Evolutionary conservation across 176 grass and related monocot genomes (phyloP), one percentile per base, ranked within the genome.

Genomic region (Zea luxurians): DNA sequence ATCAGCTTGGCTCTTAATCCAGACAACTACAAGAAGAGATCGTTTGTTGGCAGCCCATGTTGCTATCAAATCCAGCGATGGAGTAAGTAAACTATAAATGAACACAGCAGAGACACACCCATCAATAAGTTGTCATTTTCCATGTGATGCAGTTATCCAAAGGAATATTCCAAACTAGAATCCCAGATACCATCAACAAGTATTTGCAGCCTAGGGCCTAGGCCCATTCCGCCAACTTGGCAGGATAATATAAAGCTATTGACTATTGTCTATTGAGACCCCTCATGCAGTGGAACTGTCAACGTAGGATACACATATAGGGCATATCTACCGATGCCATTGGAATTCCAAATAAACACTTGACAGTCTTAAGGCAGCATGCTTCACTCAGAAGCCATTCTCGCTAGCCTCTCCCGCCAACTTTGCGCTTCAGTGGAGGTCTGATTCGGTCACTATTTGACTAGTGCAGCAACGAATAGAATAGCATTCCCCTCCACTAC

Each of bases 81-180:
- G 38, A 64, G 71, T 74, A 61, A 47, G 11, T 64, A 36, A 46
- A 80, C 48, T 35, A 44, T 59, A 76, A 75, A 75, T 12, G 37
- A 84, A 70, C 38, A 42, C 53, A 45, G 21, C 72, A 79, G 72
- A 80, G 63, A 57, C 16, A 88, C 62, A 69, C 13, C 27, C 70
- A 64, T 84, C 81, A 84, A 70, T 62, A 76, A 48, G 21, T 71
- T 63, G 81, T 83, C 75, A 44, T 84, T 84, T 57, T 84, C 76
- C 81, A 75, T 55, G 70, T 80, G 86, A 75, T 80, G 13, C 88
- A 68, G 75, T 78, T 81, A 88, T 83, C 64, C 76, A 84, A 41
- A 81, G 64, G 88, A 93, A 89, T 91, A 91, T 91, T 88, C 89
- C 88, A 67, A 79, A 81, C 64, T 64, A 83, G 60, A 93, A 88